phyloP scores from a whole-genome alignment of 2,329 filamentous ascomycete genomes.

The Allantophomopsis lycopodina region DNA sequence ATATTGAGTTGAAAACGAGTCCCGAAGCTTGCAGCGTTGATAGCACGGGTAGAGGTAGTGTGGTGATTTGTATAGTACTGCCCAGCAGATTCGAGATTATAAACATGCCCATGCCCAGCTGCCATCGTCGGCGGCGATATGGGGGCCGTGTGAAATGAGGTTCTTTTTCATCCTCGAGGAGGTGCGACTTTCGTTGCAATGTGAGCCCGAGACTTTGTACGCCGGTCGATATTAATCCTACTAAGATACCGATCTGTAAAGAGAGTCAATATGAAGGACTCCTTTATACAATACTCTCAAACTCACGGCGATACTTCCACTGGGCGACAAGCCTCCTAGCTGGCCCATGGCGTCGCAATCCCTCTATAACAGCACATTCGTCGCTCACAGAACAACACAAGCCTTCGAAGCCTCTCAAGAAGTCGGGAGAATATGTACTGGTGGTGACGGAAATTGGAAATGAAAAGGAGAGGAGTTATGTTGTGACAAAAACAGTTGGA shows the following conservation, averaged over 20 bases:
- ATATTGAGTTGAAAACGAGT: constrained; percentile 96
- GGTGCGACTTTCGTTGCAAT: constrained; percentile 92
- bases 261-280: no score
- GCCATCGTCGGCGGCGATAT: constrained; percentile 85
- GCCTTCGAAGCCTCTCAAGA: no score
- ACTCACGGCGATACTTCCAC: constrained; percentile 63
- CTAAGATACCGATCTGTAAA: constrained; percentile 72
- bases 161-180: constrained; percentile 88
- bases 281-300: neutral
- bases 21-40: constrained; percentile 93
- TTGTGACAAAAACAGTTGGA: no score
- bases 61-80: constrained; percentile 95
- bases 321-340: constrained; percentile 63
- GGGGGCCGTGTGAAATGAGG: constrained; percentile 73
- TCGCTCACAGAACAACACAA: neutral
- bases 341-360: constrained; percentile 42
- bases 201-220: constrained; percentile 92
- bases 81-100: constrained; percentile 87
- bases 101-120: constrained; percentile 96
- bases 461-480: no score
- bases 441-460: no score
- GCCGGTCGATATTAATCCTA: constrained; percentile 85
- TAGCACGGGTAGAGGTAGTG: constrained; percentile 81
- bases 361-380: constrained; percentile 13
- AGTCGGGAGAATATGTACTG: no score